These are phyloP conservation scores for Globisporangium abappressorium DNA, from an alignment of 352 stramenopile genomes.

Conservation along the genomic window DNA sequence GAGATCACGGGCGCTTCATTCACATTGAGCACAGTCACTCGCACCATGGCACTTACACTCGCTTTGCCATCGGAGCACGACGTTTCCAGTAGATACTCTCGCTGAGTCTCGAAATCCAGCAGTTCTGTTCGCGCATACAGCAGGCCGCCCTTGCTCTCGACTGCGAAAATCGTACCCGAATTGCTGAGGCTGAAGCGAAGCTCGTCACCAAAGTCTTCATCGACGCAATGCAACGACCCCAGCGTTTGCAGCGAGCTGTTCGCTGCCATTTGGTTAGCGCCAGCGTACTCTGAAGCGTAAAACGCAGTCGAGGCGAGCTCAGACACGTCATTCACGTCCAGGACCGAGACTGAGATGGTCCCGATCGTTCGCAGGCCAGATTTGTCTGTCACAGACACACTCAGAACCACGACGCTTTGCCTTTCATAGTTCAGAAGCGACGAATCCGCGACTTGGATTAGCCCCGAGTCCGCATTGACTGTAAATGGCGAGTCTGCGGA, in stretches of 20 bases:
- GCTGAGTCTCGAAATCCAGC: constrained; percentile 47
- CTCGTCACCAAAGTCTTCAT: constrained; percentile 43
- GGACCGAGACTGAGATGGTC: not conserved
- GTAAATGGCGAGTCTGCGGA: constrained; percentile 2
- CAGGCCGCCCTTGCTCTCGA: constrained; percentile 42
- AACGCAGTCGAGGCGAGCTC: not conserved
- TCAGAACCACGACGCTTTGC: constrained; percentile 1
- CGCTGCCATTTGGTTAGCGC: not conserved
- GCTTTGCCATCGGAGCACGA: constrained; percentile 40
- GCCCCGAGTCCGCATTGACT: not conserved
- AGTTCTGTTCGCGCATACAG: constrained; percentile 33
- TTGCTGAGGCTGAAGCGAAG: constrained; percentile 30
- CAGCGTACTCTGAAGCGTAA: constrained; percentile 6
- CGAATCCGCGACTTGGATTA: not conserved
- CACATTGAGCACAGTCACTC: constrained; percentile 38
- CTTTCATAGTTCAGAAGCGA: constrained; percentile 11
- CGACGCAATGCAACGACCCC: constrained; percentile 39
- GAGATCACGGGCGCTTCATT: constrained; percentile 40
- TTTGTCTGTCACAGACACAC: constrained; percentile 5
- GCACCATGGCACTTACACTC: constrained; percentile 12
- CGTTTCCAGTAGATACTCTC: constrained; percentile 25
- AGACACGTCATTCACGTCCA: constrained; percentile 9
- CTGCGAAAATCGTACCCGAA: constrained; percentile 19
- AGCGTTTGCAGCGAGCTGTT: constrained; percentile 22
- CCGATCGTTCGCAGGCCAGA: not conserved